phyloP scores from a whole-genome alignment of 352 stramenopile species.

The Globisporangium apiculatum region DNA sequence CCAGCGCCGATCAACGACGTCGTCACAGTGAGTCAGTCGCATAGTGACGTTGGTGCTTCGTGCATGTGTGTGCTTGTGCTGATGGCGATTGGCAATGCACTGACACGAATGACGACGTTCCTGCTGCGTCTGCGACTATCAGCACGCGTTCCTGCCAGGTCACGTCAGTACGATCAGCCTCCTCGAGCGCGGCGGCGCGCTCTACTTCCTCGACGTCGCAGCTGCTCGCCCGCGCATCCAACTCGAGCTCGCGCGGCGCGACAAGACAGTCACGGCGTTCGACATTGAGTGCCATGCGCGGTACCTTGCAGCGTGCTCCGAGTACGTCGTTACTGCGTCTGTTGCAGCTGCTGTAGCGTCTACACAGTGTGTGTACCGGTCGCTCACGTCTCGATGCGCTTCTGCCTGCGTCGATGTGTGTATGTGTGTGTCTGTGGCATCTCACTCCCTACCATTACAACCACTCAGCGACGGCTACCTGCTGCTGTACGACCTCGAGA shows the following conservation, averaged over 20 bases:
- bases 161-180: slow-evolving; percentile 55
- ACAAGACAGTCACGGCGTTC: slow-evolving; percentile 47
- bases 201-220: slow-evolving; percentile 73
- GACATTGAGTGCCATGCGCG: slow-evolving; percentile 63
- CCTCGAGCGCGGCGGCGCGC: slow-evolving; percentile 49
- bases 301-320: slow-evolving; percentile 59
- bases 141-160: slow-evolving; percentile 67
- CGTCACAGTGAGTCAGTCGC: slow-evolving; percentile 33
- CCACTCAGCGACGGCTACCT: slow-evolving; percentile 58
- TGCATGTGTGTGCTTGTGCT: no score
- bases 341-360: no score
- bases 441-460: slow-evolving; percentile 1
- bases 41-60: background rate
- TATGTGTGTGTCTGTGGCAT: background rate
- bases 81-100: background rate
- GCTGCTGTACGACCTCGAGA: slow-evolving; percentile 78
- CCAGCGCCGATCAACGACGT: slow-evolving; percentile 64
- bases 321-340: slow-evolving; percentile 28
- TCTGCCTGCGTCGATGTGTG: background rate
- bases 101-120: background rate
- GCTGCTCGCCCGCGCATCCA: slow-evolving; percentile 65
- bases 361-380: no score
- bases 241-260: slow-evolving; percentile 55
- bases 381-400: no score
- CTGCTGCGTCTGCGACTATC: background rate